Base-by-base conservation (phyloP, 768 basidiomycete genomes). In the Scleroderma bovista region DNA sequence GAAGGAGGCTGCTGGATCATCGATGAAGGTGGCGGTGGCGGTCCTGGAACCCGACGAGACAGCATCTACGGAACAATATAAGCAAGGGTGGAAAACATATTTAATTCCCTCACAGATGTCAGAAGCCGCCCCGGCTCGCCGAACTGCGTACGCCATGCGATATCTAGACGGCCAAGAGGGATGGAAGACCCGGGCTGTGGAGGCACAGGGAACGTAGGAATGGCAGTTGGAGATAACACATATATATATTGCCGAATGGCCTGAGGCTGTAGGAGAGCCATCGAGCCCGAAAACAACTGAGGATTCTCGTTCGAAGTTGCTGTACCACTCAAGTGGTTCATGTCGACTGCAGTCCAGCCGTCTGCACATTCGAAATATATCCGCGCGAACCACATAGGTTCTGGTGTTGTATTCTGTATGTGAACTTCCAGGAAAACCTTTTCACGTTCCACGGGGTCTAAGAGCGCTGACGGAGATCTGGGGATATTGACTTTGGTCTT, bases 401-500 rank as follows among this genome's bases (percentile, higher is more conserved):
- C 81, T 47, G 81, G 78, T 0, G 88, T 90, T 50, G 88, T 71
- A 59, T 97, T 97, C 61, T 95, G 92, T 11, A 95, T 83, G 60
- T 95, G 90, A 3, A 95, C 82, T 64, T 97, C 94, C 19, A 97
- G 81, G 67, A 92, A 93, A 31, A 95, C 76, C 55, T 90, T 90
- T 43, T 88, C 82, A 48, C 90, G 79, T 57, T 90, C 85, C 3
- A 65, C 41, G 3, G 76, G 65, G 6, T 81, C 78, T 24, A 93
- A 70, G 11, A 81, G 54, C 2, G 91, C 84, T 19, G 86, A 79
- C 1, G 91, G 85, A 1, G 88, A 84, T 46, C 77, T 79, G 1
- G 89, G 79, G 2, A 74, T 60, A 63, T 96, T 90, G 0, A 95
- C 90, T 65, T 94, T 94, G 13, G 93, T 96, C 69, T 95, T 95